Evolutionary conservation across 768 basidiomycete genomes (phyloP).

Genomic region (Crucibulum laeve): DNA sequence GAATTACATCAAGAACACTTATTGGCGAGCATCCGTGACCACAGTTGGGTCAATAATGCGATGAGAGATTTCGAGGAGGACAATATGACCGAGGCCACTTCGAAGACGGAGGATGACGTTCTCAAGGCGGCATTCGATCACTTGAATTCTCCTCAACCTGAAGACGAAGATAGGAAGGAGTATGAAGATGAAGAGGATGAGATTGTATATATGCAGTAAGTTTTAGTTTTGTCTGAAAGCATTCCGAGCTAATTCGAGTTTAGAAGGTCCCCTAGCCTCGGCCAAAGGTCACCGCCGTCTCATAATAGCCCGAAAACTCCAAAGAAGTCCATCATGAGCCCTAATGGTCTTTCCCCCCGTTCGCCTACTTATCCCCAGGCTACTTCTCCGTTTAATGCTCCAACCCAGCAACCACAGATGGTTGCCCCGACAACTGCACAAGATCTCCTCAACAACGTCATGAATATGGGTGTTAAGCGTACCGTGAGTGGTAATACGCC

Average conservation of each 20-base stretch:
- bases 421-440: constrained; percentile 52
- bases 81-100: constrained; percentile 62
- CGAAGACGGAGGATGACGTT: constrained; percentile 79
- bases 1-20: constrained; percentile 15
- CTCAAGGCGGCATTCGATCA: constrained; percentile 62
- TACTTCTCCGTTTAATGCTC: constrained; percentile 12
- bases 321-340: constrained; percentile 25
- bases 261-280: background rate
- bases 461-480: constrained; percentile 27
- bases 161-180: constrained; percentile 31
- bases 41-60: constrained; percentile 8
- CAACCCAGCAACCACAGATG: constrained; percentile 15
- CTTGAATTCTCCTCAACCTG: constrained; percentile 21
- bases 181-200: constrained; percentile 60
- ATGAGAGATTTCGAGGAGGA: constrained; percentile 43
- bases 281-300: constrained; percentile 26
- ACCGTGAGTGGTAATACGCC: constrained; percentile 12
- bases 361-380: constrained; percentile 25
- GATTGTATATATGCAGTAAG: constrained; percentile 70
- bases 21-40: constrained; percentile 20
- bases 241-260: background rate
- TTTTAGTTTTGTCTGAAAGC: background rate
- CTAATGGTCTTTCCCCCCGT: constrained; percentile 20
- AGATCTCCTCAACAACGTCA: constrained; percentile 58
- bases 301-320: constrained; percentile 30